Base-by-base conservation (phyloP, 2,329 filamentous ascomycete species). In the Pseudogymnoascus sp. region DNA sequence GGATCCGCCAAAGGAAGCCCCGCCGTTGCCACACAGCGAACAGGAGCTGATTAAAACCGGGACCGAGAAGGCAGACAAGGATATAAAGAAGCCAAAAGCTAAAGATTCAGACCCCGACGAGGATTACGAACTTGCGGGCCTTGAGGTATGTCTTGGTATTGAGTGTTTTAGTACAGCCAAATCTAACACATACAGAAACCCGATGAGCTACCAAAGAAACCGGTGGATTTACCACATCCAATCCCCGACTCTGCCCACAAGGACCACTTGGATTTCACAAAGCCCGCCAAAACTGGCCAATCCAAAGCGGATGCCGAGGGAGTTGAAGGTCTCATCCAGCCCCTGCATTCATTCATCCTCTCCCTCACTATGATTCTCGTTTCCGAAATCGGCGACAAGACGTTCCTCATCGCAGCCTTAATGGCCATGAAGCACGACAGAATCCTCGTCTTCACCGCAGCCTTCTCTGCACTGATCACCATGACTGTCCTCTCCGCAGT, bases 381-480 rank as follows among this genome's bases (percentile, higher is more conserved):
- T 70, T 97, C 93, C 56, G 95, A 99, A 75, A 86, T 99, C 70
- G 95, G 95, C 67, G 95, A 99, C 83, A 99, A 99, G 79, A 99
- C 95, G 0, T 99, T 99, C 80, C 82, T 99, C 47, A 91, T 99
- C 21, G 95, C 95, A 6, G 93, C 93, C 6, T 84, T 99, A 16
- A 99, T 99, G 95, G 95, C 95, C 11, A 99, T 99, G 95, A 95
- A 96, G 74, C 93, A 99, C 72, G 89, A 95, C 66, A 88, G 95
- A 61, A 80, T 96, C 67, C 83, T 97, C 11, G 95, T 99, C 66
- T 99, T 99, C 77, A 90, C 91, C 1, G 92, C 95, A 6, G 95
- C 95, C n/a, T 93, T 96, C 70, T 86, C 88, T 62, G 96, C 95
- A 8, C 81, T 99, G 53, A 85, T 96, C 65, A 84, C 90, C 73